Evolutionary conservation across 176 grass and related monocot genomes (phyloP).

Genomic region (Juncus effusus): DNA sequence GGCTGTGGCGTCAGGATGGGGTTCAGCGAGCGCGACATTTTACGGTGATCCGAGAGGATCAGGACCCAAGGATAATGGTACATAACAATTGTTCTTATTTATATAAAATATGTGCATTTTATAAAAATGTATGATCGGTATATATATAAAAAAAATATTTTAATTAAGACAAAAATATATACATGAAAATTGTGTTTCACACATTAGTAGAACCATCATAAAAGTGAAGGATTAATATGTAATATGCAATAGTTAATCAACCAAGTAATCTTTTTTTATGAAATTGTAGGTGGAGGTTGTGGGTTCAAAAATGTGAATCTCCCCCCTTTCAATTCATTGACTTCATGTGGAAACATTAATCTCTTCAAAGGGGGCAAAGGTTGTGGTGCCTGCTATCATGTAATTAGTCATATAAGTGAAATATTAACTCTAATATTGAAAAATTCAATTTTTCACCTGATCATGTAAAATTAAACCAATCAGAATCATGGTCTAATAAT

Average conservation of each 20-base stretch:
- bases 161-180: no score
- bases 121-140: no score
- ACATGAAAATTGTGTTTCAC: no score
- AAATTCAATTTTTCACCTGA: no score
- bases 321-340: constrained; percentile 30
- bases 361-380: constrained; percentile 33
- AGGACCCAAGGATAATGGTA: constrained; percentile 21
- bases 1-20: neutral
- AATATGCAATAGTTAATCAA: no score
- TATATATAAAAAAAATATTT: no score
- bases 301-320: constrained; percentile 30
- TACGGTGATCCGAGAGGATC: constrained; percentile 18
- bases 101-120: no score
- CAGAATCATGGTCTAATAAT: no score
- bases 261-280: neutral
- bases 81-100: neutral
- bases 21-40: constrained; percentile 26
- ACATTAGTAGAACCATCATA: no score
- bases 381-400: constrained; percentile 30
- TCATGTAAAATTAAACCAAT: no score
- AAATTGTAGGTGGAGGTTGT: constrained; percentile 16
- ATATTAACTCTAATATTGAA: no score
- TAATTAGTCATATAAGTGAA: neutral
- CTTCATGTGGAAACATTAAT: constrained; percentile 14
- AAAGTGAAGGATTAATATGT: no score